These are phyloP conservation scores for Cytospora schulzeri DNA, from an alignment of 2,329 filamentous ascomycete species.

Conservation along the genomic window DNA sequence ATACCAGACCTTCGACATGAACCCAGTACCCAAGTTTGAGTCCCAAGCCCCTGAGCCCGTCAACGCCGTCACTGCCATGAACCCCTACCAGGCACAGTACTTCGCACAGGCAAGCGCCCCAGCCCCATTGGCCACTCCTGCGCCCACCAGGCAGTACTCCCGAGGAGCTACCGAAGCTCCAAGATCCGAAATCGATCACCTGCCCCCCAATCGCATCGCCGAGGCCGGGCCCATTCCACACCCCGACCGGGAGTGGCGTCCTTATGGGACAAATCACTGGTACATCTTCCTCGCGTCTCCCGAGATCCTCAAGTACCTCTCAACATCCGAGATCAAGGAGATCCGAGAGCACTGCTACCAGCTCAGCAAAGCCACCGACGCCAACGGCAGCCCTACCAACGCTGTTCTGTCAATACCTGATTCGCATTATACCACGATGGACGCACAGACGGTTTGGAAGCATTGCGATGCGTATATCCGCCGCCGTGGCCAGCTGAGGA, in stretches of 20 bases:
- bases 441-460: constrained; percentile 25
- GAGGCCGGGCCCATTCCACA: constrained; percentile 13
- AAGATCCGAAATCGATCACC: not conserved
- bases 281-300: constrained; percentile 12
- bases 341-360: constrained; percentile 25
- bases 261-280: constrained; percentile 25
- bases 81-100: not conserved
- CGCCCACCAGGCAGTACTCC: not conserved
- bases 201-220: constrained; percentile 17
- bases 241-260: constrained; percentile 20
- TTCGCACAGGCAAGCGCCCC: not conserved
- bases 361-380: not conserved
- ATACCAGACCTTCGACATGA: not conserved
- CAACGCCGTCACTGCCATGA: not conserved
- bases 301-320: constrained; percentile 13
- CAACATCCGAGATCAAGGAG: constrained; percentile 24
- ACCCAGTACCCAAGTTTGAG: not conserved
- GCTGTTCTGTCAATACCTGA: not conserved
- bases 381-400: not conserved
- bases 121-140: not conserved
- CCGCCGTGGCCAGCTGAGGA: constrained; percentile 25
- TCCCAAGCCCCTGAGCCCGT: not conserved
- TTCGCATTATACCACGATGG: constrained; percentile 7
- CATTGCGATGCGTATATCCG: constrained; percentile 25
- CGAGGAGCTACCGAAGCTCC: not conserved